A percentile compares a stretch with the other conserved stretches of the same genome.
Conservation (phyloP, 2,329 filamentous ascomycete species). For the Falciphora oryzae region DNA sequence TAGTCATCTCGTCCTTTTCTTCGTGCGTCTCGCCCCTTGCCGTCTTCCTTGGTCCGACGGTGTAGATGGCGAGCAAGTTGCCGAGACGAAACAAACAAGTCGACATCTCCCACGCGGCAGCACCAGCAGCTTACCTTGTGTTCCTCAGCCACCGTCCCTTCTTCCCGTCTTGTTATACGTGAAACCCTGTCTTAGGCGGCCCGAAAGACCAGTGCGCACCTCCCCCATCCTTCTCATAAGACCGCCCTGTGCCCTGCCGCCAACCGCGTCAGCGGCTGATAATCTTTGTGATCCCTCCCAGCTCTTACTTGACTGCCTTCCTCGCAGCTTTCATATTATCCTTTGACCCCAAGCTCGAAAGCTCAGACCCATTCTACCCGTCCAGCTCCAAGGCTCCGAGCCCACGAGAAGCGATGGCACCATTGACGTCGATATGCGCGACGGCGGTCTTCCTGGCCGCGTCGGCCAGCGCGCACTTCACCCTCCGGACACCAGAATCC, state of each 20-base stretch:
- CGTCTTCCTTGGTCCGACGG: background rate
- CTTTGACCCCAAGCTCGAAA: background rate
- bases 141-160: background rate
- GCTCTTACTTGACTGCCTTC: background rate
- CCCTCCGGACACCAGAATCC: constrained; percentile 39
- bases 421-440: constrained; percentile 30
- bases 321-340: too few relatives aligned
- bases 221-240: background rate
- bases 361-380: background rate
- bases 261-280: constrained; percentile 4
- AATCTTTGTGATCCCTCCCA: background rate
- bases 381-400: background rate
- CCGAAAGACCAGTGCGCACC: background rate
- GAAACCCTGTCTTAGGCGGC: background rate
- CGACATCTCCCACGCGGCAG: background rate
- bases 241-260: background rate
- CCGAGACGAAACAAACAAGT: background rate
- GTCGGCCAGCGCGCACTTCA: constrained; percentile 47
- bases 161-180: background rate
- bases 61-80: background rate
- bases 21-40: too few relatives aligned
- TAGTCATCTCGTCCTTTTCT: background rate
- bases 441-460: constrained; percentile 31
- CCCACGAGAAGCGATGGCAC: constrained; percentile 25
- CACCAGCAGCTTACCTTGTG: too few relatives aligned